Evolutionary conservation across 495 filamentous ascomycete species (phyloP), one percentile per base, ranked within the genome.

Genomic region (Poronia punctata): DNA sequence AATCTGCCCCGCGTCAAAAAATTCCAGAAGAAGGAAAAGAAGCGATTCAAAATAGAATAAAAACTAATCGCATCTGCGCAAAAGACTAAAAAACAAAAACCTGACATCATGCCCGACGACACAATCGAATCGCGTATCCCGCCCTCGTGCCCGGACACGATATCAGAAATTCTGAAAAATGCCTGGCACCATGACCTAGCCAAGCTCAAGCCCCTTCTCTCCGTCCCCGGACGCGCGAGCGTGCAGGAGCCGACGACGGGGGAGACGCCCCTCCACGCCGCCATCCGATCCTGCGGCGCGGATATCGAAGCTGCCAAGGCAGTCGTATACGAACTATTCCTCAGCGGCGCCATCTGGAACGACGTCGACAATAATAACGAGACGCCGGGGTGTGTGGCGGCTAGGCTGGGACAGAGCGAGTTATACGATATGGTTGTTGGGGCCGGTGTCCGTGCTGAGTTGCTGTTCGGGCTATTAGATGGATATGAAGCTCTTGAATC

Each of bases 261-360:
- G 26, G 86, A 79, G 57, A 84, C 89, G 1, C 86, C 92, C 9
- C 72, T 98, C 3, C 92, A 98, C 60, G 81, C 87, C 5, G 89
- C 90, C 17, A 85, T 98, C 60, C 84, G 86, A 7, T 79, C 85
- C 7, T 93, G 86, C 50, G 35, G 34, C 10, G 21, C 35, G 5
- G 64, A 67, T n/a, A 51, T 49, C 5, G 68, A 82, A 30, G 66
- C 67, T 8, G 83, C 75, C 30, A 71, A 61, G 25, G 68, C 79
- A 36, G 87, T 82, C 0, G 71, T 96, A 11, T 73, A 72, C 38
- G 76, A 93, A 50, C 68, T 98, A 17, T 68, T 98, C 36, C 69
- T 88, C 50, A 79, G 85, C 55, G 92, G 92, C 2, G 93, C 86
- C 4, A 95, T 97, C 39, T 98, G 92, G 92, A 98, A 98, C 63